Percentiles rank a stretch among this genome's conserved stretches.
These are phyloP conservation scores for Pseudotsuga menziesii DNA, from an alignment of 75 land plant species.

Conservation along the genomic window DNA sequence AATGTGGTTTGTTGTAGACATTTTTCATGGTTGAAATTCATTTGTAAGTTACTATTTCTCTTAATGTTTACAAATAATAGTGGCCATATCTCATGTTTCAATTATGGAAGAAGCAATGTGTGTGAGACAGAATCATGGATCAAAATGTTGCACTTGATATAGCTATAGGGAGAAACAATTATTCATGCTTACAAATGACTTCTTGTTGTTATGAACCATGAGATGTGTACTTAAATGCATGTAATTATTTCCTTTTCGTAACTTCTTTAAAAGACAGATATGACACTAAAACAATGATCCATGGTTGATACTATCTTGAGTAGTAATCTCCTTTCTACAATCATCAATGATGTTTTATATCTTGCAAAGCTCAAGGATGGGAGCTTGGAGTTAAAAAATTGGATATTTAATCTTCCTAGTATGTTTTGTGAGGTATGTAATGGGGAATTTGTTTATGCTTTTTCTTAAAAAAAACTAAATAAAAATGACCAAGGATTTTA, in stretches of 20 bases:
- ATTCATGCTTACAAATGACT: constrained; percentile 89
- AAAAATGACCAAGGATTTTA: neutral
- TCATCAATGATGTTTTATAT: constrained; percentile 88
- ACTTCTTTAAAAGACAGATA: constrained; percentile 71
- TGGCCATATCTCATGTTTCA: constrained; percentile 95
- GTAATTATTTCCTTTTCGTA: constrained; percentile 79
- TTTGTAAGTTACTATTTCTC: too few species aligned
- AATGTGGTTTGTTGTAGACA: too few species aligned
- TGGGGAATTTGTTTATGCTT: neutral
- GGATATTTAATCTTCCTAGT: constrained; percentile 56
- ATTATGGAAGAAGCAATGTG: constrained; percentile 88
- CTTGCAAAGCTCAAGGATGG: constrained; percentile 91
- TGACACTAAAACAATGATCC: constrained; percentile 72
- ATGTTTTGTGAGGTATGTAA: constrained; percentile 65
- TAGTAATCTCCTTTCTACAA: constrained; percentile 75
- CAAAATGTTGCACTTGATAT: constrained; percentile 82
- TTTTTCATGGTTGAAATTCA: too few species aligned
- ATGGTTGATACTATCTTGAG: constrained; percentile 93
- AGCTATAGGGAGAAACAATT: constrained; percentile 85
- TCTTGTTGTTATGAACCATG: constrained; percentile 98
- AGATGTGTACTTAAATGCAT: constrained; percentile 95
- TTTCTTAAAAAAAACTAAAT: neutral
- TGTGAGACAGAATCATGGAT: constrained; percentile 75
- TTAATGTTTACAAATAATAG: constrained; percentile 72
- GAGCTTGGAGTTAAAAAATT: constrained; percentile 62